phyloP scores from a whole-genome alignment of 768 basidiomycete genomes.

The Panellus pusillus region DNA sequence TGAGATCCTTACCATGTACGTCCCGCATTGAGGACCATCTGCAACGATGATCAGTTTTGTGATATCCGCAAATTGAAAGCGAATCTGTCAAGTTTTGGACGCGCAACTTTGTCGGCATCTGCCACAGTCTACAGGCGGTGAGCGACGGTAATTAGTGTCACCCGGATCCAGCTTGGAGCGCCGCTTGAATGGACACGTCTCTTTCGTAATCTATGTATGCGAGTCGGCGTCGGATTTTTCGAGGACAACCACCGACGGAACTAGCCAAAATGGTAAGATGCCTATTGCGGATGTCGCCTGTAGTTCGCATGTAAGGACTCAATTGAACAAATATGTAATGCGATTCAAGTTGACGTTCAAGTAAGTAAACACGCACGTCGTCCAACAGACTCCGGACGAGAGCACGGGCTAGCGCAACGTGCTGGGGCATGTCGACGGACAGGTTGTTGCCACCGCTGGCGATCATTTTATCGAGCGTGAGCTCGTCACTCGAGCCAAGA shows the following conservation, averaged over 20 bases:
- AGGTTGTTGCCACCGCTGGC: slow-evolving; percentile 50
- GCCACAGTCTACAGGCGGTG: slow-evolving; percentile 34
- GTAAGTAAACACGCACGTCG: slow-evolving; percentile 35
- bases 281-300: slow-evolving; percentile 13
- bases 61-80: too few species aligned
- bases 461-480: slow-evolving; percentile 37
- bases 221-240: background rate
- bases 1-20: slow-evolving; percentile 28
- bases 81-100: slow-evolving; percentile 3
- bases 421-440: slow-evolving; percentile 24
- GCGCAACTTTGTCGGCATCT: slow-evolving; percentile 29
- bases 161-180: slow-evolving; percentile 36
- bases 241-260: background rate
- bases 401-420: slow-evolving; percentile 45
- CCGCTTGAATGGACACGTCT: slow-evolving; percentile 42
- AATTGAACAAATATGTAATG: background rate
- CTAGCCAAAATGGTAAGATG: background rate
- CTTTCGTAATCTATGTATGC: slow-evolving; percentile 26
- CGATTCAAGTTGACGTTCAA: too few species aligned
- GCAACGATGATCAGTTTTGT: background rate
- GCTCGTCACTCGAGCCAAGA: slow-evolving; percentile 20
- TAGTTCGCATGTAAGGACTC: too few species aligned
- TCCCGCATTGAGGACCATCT: slow-evolving; percentile 45
- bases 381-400: slow-evolving; percentile 51
- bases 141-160: slow-evolving; percentile 25